Evolutionary conservation across 2,329 filamentous ascomycete species (phyloP).

Genomic region (Falciphora oryzae): DNA sequence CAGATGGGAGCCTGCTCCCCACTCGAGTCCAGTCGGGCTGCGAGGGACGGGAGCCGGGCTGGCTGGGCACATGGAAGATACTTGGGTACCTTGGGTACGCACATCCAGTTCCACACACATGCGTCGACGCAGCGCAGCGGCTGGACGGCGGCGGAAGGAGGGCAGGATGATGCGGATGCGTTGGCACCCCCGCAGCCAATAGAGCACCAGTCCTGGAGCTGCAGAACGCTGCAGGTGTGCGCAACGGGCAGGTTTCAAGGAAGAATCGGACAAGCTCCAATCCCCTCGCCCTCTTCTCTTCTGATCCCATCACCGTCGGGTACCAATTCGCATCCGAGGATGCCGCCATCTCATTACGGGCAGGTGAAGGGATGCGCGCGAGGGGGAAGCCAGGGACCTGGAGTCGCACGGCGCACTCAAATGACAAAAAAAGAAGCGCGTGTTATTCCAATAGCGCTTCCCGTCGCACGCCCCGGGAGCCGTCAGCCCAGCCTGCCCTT

Average conservation of each 20-base stretch:
- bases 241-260: not conserved
- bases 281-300: not conserved
- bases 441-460: not conserved
- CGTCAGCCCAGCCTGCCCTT: not conserved
- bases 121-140: not conserved
- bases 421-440: not conserved
- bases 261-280: not conserved
- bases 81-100: not conserved
- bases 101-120: not conserved
- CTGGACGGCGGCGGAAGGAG: not conserved
- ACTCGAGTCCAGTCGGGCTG: not conserved
- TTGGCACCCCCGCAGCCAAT: slow-evolving; percentile 1
- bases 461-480: not conserved
- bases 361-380: not conserved
- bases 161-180: not conserved
- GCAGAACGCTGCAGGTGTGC: not conserved
- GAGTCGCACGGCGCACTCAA: too few species aligned
- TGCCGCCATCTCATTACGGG: not conserved
- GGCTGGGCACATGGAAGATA: not conserved
- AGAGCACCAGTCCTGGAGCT: not conserved
- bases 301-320: not conserved
- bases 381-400: not conserved
- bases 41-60: too few species aligned
- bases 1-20: not conserved
- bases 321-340: not conserved